Conservation (phyloP, 805 yeast species). For the Candida khao-thaluensis region DNA sequence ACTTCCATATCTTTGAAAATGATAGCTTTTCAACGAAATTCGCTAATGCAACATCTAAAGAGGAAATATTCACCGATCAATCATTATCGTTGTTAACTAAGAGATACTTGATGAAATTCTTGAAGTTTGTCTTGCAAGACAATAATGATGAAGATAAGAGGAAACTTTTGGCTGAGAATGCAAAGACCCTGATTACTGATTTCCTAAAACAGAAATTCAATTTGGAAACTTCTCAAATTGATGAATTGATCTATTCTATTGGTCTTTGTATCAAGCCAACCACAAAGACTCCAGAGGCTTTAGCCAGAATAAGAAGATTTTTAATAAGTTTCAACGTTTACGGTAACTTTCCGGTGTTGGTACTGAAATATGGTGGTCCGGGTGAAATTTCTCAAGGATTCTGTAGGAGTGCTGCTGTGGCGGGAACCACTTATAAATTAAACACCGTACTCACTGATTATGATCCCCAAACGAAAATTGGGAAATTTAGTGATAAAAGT, state of each 20-base stretch:
- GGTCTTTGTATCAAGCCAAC: conserved; percentile 68
- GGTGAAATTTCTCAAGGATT: conserved; percentile 96
- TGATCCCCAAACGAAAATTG: conserved; percentile 66
- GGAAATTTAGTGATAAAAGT: conserved; percentile 74
- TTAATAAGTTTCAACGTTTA: conserved; percentile 83
- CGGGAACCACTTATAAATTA: conserved; percentile 90
- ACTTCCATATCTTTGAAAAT: conserved; percentile 91
- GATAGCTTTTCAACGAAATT: conserved; percentile 81
- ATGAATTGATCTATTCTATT: conserved; percentile 81
- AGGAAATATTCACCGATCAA: conserved; percentile 91
- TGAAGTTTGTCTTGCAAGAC: conserved; percentile 71
- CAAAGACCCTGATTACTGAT: conserved; percentile 52
- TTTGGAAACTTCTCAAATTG: conserved; percentile 69
- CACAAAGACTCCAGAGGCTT: conserved; percentile 69
- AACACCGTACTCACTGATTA: conserved; percentile 63
- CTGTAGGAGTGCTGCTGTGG: conserved; percentile 97
- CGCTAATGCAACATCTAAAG: conserved; percentile 68
- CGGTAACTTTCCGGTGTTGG: conserved; percentile 91
- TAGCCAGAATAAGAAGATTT: conserved; percentile 80
- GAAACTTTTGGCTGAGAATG: conserved; percentile 56
- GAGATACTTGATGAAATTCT: conserved; percentile 84
- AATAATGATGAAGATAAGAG: conserved; percentile 60
- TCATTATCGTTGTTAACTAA: conserved; percentile 71
- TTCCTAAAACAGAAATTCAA: conserved; percentile 68
- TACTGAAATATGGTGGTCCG: conserved; percentile 91